Evolutionary conservation across 352 stramenopile species (phyloP), one percentile per base, ranked within the genome.

Genomic region (Phytophthora meadii): DNA sequence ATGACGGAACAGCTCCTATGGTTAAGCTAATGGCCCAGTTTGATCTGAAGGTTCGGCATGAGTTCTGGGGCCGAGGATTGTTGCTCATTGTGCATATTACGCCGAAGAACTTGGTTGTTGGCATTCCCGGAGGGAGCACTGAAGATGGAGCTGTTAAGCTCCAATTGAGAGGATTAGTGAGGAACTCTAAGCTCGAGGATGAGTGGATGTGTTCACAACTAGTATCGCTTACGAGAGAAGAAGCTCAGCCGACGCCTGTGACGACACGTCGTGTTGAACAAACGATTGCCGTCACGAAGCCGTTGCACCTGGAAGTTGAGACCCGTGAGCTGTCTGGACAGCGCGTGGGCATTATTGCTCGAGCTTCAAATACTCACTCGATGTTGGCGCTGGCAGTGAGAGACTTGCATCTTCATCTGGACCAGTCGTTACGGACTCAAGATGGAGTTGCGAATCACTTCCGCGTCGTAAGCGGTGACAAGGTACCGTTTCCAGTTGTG

Each of bases 341-440:
- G 25, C 79, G 74, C 12, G 70, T 91, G 25, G 77, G 70, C 7
- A 78, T 93, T 34, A 28, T 89, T 8, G 79, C 81, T 46, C 71
- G 70, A 39, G 81, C 65, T 1, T 76, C 42, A 11, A 93, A 93
- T 58, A 63, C 64, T 10, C 77, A 89, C 59, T 49, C 60, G 40
- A 62, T 59, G 11, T 42, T 90, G 28, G 61, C 53, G 22, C 60
- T 91, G 36, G 57, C 70, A 2, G 71, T 91, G 54, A 71, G 83
- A 37, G 82, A 93, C 54, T 57, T 91, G 48, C 79, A 89, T 55
- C 61, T 93, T 34, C 82, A 93, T 59, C 59, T 90, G 54, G 81
- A 81, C 39, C 76, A 89, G 56, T 73, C 74, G 52, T 70, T 57
- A 51, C 64, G 45, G n/a, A 34, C 54, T 5, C 41, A 49, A 40